Base-by-base conservation (phyloP, 1,139 yeast species). In the Hansenula lynferdii region DNA sequence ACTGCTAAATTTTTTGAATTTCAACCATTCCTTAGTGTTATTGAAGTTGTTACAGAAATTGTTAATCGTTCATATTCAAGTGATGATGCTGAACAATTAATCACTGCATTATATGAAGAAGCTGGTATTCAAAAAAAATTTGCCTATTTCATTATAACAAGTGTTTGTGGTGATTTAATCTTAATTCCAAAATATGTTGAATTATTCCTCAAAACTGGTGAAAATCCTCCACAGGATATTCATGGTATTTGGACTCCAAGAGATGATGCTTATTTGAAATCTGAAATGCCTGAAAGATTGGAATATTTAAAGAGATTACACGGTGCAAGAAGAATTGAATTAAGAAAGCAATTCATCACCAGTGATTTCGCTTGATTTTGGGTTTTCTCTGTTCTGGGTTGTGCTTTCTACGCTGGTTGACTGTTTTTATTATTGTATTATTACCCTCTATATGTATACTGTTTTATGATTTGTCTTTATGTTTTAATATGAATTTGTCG, bases 231-330 rank as follows among this genome's bases (percentile, higher is more conserved):
- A 40, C 49, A 55, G 38, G 57, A 69, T 38, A 64, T 65, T 17
- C 62, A 70, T 15, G 77, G 77, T 28, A 68, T 72, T 37, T 72
- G 77, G 76, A 70, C 76, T 1, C 58, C 63, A 26, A 70, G 66
- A 35, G 74, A 72, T 55, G 77, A 72, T 43, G 58, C 51, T 15
- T 52, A 57, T 45, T 42, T 64, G 35, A 58, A 55, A 41, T 42
- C 54, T 14, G 56, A 54, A 21, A 56, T 54, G 30, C 58, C 52
- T 19, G 62, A 58, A 6, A 62, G 61, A 26, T 31, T 63, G 37
- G 57, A 56, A 28, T 44, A 49, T 33, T 42, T 66, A 39, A 52
- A 50, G 16, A 57, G 55, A 42, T 55, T 65, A 39, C 71, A 66
- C 42, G 69, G 70, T 23, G 36, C 48, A 14, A 65, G 59, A 31